A percentile compares a stretch with the other conserved stretches of the same genome.
Conservation (phyloP, 2,329 filamentous ascomycete species). For the Plectosphaerella sp. region DNA sequence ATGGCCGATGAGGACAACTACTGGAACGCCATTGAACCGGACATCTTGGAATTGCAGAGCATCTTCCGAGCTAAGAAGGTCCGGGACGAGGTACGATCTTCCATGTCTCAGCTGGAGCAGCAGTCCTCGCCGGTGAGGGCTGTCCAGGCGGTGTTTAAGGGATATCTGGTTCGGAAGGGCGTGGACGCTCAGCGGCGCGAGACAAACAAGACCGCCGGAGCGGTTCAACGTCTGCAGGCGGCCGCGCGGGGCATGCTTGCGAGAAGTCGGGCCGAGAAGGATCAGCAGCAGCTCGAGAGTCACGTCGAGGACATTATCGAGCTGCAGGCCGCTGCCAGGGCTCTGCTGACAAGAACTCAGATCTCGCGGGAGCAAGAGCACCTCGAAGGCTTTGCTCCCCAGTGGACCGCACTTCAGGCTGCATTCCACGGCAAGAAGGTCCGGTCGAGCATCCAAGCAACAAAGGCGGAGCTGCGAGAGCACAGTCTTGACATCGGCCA, state of each 20-base stretch:
- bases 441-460: slow-evolving; percentile 37
- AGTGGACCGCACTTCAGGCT: slow-evolving; percentile 48
- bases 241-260: slow-evolving; percentile 63
- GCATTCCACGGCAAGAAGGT: slow-evolving; percentile 41
- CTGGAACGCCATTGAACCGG: slow-evolving; percentile 65
- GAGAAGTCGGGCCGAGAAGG: slow-evolving; percentile 50
- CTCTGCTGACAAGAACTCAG: slow-evolving; percentile 53
- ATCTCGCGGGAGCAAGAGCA: slow-evolving; percentile 45
- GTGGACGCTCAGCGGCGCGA: slow-evolving; percentile 52
- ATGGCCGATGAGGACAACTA: slow-evolving; percentile 59
- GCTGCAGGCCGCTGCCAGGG: slow-evolving; percentile 65
- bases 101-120: slow-evolving; percentile 54
- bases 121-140: slow-evolving; percentile 60
- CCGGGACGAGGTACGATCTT: slow-evolving; percentile 52
- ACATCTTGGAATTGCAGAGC: slow-evolving; percentile 78
- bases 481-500: slow-evolving; percentile 37
- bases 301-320: slow-evolving; percentile 45
- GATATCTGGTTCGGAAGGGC: slow-evolving; percentile 58
- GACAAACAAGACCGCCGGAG: slow-evolving; percentile 44
- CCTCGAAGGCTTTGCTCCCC: slow-evolving; percentile 42
- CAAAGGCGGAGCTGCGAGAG: slow-evolving; percentile 43
- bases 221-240: slow-evolving; percentile 59
- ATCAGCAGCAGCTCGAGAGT: slow-evolving; percentile 46
- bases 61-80: slow-evolving; percentile 67
- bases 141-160: slow-evolving; percentile 63